These are phyloP conservation scores for Magnolia kwangsiensis DNA, from an alignment of 164 flowering plant species.

Conservation along the genomic window DNA sequence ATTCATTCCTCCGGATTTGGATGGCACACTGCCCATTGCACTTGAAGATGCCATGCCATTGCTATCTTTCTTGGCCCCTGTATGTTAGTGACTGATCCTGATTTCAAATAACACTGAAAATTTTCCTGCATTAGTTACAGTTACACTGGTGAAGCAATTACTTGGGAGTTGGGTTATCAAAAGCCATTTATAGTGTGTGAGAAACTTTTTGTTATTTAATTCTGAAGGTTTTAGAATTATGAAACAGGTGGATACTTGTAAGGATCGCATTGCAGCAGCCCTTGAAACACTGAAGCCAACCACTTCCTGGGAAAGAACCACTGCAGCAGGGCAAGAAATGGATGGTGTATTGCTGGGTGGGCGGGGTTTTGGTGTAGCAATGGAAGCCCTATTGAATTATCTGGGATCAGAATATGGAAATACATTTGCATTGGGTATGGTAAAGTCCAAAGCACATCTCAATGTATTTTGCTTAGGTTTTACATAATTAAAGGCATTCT, in stretches of 20 bases:
- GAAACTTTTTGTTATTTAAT: not conserved
- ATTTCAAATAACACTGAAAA: not conserved
- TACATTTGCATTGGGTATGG: slow-evolving; percentile 86
- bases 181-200: not conserved
- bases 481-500: not conserved
- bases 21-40: slow-evolving; percentile 55
- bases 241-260: slow-evolving; percentile 88
- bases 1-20: slow-evolving; percentile 73
- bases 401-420: slow-evolving; percentile 97
- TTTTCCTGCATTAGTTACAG: not conserved
- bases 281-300: slow-evolving; percentile 93
- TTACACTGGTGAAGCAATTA: not conserved
- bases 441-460: slow-evolving; percentile 6
- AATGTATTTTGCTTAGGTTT: slow-evolving; percentile 3
- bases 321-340: slow-evolving; percentile 73
- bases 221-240: slow-evolving; percentile 5
- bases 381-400: slow-evolving; percentile 84
- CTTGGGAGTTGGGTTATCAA: not conserved
- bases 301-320: slow-evolving; percentile 85
- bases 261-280: slow-evolving; percentile 84
- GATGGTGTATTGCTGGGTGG: slow-evolving; percentile 92
- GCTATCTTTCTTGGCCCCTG: slow-evolving; percentile 90
- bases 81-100: slow-evolving; percentile 33
- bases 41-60: slow-evolving; percentile 97
- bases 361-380: slow-evolving; percentile 92